phyloP scores from a whole-genome alignment of 2,329 filamentous ascomycete genomes.

The Trichoderma atrobrunneum region DNA sequence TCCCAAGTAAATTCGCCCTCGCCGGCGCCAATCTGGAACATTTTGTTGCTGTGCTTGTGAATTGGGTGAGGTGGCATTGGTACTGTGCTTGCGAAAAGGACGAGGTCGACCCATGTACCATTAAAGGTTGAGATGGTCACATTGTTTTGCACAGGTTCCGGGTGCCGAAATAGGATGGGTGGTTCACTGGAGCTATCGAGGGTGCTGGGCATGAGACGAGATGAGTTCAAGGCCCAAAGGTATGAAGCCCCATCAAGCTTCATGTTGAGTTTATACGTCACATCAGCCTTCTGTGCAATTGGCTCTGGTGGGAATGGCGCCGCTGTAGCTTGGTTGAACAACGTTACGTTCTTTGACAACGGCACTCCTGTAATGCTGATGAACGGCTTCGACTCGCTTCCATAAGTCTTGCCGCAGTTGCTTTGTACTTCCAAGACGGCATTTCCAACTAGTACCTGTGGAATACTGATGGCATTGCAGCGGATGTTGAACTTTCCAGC shows the following conservation, averaged over 20 bases:
- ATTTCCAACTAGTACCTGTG: conserved; percentile 55
- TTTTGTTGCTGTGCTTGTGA: conserved; percentile 63
- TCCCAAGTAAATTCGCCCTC: conserved; percentile 49
- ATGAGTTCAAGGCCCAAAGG: conserved; percentile 52
- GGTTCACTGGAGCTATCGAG: conserved; percentile 30
- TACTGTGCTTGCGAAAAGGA: conserved; percentile 43
- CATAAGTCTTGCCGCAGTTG: neutral
- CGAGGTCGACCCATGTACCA: conserved; percentile 54
- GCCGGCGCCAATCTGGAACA: conserved; percentile 55
- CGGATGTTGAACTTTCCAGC: conserved; percentile 54
- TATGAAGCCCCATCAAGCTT: conserved; percentile 43
- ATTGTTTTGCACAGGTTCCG: conserved; percentile 37
- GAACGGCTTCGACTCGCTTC: conserved; percentile 37
- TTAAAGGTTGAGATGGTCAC: conserved; percentile 48
- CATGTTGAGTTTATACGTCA: conserved; percentile 45
- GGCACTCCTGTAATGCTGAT: conserved; percentile 50
- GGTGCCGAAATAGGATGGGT: conserved; percentile 49
- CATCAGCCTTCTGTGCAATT: conserved; percentile 42
- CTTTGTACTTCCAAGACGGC: conserved; percentile 44
- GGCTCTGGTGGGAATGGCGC: conserved; percentile 47
- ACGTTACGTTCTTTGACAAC: conserved; percentile 38
- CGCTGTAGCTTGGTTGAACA: conserved; percentile 44
- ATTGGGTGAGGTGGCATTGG: conserved; percentile 56
- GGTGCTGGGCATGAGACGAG: conserved; percentile 38
- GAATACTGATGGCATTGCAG: conserved; percentile 44